Conservation (phyloP, 2,329 filamentous ascomycete species). For the Pseudocercospora eumusae region DNA sequence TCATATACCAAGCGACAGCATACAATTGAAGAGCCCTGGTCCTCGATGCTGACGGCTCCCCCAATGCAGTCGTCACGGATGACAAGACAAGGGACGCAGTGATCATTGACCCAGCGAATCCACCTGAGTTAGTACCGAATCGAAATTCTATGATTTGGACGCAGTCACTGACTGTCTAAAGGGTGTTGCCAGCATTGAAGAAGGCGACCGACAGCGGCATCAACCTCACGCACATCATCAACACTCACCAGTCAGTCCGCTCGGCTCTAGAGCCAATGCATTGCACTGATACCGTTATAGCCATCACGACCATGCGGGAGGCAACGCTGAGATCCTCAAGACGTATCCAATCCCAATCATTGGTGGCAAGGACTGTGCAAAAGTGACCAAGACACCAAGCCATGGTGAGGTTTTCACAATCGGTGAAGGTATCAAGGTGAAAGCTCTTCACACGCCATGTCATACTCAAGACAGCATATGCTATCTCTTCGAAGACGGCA, state of each 20-base stretch:
- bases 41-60: background rate
- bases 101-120: constrained; percentile 78
- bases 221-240: constrained; percentile 85
- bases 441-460: constrained; percentile 90
- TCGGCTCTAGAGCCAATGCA: background rate
- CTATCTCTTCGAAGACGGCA: constrained; percentile 82
- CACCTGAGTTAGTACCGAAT: constrained; percentile 63
- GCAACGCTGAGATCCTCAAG: constrained; percentile 74
- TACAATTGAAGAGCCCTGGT: background rate
- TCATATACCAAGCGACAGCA: background rate
- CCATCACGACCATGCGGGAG: constrained; percentile 92
- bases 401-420: constrained; percentile 79
- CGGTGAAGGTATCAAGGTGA: constrained; percentile 76
- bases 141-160: background rate
- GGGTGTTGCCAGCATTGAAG: constrained; percentile 67
- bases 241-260: constrained; percentile 84
- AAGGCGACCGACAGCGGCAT: constrained; percentile 72
- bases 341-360: constrained; percentile 71
- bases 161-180: constrained; percentile 34
- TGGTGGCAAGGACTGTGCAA: constrained; percentile 81
- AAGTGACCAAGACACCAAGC: constrained; percentile 73
- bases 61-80: constrained; percentile 46
- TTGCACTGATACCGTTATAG: constrained; percentile 49
- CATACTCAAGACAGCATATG: constrained; percentile 99
- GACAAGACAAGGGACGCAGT: constrained; percentile 54